A percentile compares a stretch with the other conserved stretches of the same genome.
phyloP scores from a whole-genome alignment of 2,329 filamentous ascomycete genomes.

The Fusarium sp. region DNA sequence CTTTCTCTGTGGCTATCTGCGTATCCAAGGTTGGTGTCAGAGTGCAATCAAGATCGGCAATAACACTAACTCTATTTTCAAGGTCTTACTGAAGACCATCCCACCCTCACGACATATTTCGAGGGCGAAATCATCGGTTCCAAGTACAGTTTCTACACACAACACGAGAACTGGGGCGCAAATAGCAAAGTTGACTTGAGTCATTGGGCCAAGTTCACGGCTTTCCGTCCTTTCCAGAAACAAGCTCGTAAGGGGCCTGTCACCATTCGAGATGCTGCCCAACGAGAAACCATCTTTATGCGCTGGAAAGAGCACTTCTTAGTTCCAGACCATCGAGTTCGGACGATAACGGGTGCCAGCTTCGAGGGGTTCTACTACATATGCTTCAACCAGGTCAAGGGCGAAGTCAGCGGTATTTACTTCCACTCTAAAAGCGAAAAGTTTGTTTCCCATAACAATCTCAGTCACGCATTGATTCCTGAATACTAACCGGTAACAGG shows the following conservation, averaged over 20 bases:
- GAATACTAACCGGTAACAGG: slow-evolving; percentile 54
- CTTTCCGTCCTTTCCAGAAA: slow-evolving; percentile 79
- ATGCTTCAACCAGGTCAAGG: slow-evolving; percentile 92
- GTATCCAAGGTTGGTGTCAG: slow-evolving; percentile 81
- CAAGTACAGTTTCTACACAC: slow-evolving; percentile 93
- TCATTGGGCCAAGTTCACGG: slow-evolving; percentile 91
- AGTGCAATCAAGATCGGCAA: background rate
- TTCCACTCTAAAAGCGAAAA: slow-evolving; percentile 98
- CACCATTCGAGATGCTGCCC: slow-evolving; percentile 73
- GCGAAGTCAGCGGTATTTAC: slow-evolving; percentile 91
- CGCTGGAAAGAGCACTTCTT: slow-evolving; percentile 99
- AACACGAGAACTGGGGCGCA: slow-evolving; percentile 90
- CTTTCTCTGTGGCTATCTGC: slow-evolving; percentile 92
- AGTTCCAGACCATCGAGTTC: slow-evolving; percentile 91
- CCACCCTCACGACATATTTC: slow-evolving; percentile 97
- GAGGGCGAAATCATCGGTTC: slow-evolving; percentile 97
- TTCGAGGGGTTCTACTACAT: slow-evolving; percentile 99
- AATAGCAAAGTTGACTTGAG: slow-evolving; percentile 89
- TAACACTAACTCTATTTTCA: slow-evolving; percentile 27
- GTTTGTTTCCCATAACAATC: slow-evolving; percentile 62
- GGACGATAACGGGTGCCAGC: slow-evolving; percentile 90
- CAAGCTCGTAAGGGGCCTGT: slow-evolving; percentile 65
- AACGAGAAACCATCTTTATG: slow-evolving; percentile 95
- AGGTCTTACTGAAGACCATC: slow-evolving; percentile 95
- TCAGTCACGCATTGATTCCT: background rate